A percentile compares a stretch with the other conserved stretches of the same genome.
phyloP scores from a whole-genome alignment of 768 basidiomycete genomes.

The Cyclocybe cylindracea region DNA sequence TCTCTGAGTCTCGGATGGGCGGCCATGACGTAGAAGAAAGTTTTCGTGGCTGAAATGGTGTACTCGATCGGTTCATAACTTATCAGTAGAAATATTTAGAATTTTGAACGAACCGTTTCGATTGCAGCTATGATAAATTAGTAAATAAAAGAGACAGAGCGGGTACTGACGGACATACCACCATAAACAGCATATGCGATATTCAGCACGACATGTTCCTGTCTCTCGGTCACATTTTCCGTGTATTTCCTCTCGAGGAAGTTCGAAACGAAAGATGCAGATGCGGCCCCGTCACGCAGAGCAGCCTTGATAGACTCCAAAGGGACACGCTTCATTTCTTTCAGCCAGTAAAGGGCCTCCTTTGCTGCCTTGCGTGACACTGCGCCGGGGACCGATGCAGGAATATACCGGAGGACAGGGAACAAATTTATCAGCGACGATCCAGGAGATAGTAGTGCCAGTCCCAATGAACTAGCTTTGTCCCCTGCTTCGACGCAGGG shows the following conservation, averaged over 20 bases:
- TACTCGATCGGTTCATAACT: no score
- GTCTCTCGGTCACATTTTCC: no score
- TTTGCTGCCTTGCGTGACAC: slow-evolving; percentile 4
- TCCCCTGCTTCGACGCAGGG: slow-evolving; percentile 10
- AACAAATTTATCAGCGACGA: slow-evolving; percentile 11
- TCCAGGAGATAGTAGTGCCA: slow-evolving; percentile 4
- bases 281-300: no score
- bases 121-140: no score
- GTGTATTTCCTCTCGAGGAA: slow-evolving; percentile 26
- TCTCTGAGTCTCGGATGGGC: slow-evolving; percentile 52
- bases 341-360: neutral
- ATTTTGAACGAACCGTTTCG: no score
- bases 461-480: neutral
- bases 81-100: no score
- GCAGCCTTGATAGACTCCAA: slow-evolving; percentile 1
- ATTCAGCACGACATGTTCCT: no score
- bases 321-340: slow-evolving; percentile 3
- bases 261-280: no score
- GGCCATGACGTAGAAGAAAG: slow-evolving; percentile 69
- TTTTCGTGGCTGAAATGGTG: no score
- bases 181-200: no score
- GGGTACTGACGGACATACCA: no score
- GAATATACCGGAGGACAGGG: slow-evolving; percentile 11
- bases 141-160: no score
- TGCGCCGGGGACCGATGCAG: slow-evolving; percentile 13